A percentile compares a stretch with the other conserved stretches of the same genome.
These are phyloP conservation scores for Colletotrichum sojae DNA, from an alignment of 2,329 filamentous ascomycete species.

Conservation along the genomic window DNA sequence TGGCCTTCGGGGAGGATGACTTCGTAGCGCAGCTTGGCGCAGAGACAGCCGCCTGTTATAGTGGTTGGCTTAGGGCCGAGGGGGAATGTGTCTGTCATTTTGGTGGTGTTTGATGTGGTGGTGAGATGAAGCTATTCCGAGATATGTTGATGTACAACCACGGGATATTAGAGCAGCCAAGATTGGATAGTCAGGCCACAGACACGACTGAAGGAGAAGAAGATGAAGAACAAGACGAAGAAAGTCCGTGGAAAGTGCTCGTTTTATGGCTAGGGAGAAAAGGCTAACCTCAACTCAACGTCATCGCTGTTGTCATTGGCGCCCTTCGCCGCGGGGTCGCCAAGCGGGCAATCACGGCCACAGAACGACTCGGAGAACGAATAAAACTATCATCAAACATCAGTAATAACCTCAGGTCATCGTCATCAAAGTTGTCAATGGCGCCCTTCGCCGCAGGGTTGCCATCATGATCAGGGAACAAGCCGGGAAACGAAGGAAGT, in stretches of 20 bases:
- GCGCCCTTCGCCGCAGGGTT: constrained; percentile 12
- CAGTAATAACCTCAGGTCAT: no score
- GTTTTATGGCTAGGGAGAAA: background rate
- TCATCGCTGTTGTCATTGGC: constrained; percentile 27
- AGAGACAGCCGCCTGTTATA: constrained; percentile 67
- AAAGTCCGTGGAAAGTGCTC: background rate
- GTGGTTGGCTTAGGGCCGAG: constrained; percentile 46
- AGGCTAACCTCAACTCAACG: constrained; percentile 1
- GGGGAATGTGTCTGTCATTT: constrained; percentile 8
- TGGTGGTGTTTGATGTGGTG: background rate
- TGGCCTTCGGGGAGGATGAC: constrained; percentile 61
- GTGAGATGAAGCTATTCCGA: background rate
- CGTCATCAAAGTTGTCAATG: constrained; percentile 33
- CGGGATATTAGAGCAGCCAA: no score
- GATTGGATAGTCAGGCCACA: no score
- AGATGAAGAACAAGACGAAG: background rate
- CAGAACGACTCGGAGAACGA: no score
- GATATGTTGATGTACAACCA: background rate
- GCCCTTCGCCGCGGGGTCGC: constrained; percentile 14
- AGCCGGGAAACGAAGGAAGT: no score
- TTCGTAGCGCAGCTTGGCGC: constrained; percentile 63
- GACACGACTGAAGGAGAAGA: background rate
- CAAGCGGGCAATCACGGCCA: no score
- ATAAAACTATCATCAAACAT: no score
- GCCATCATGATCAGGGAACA: no score